Base-by-base conservation (phyloP, 2,329 filamentous ascomycete genomes). In the Xylaria digitata region DNA sequence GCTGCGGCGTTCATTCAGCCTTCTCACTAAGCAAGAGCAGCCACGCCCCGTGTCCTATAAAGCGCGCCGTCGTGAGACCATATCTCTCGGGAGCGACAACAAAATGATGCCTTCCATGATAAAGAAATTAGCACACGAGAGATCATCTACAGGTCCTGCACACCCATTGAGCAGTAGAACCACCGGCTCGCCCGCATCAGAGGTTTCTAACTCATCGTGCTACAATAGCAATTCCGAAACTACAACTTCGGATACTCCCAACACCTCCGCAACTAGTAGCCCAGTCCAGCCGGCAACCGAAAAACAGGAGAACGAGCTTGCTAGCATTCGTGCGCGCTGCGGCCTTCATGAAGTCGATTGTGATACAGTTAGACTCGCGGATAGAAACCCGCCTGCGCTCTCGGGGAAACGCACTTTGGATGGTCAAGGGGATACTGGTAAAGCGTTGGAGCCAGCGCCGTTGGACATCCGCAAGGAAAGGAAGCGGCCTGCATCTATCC, bases 21-120 rank as follows among this genome's bases (percentile, higher is more conserved):
- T 78, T 13, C 76, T 81, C 63, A 68, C 62, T 2, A 72, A 71
- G 21, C 61, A 30, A 37, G 57, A 57, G 45, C 53, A 43, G 34
- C 32, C 6, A 30, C 64, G 9, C 4, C 32, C 40, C 23, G 21
- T 2, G 32, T 53, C n/a, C 56, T 69, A 23, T 68, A 75, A 67
- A 50, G 72, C 70, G 1, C 70, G 75, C 0, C 82, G 83, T 65
- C 82, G 84, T 60, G 85, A 88, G 71, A 86, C 87, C 32, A 77
- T 86, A 0, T 80, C 87, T 6, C 80, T 82, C 4, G 84, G 84
- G 0, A 87, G 87, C 65, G 85, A 85, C 9, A 87, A 87, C 55
- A 84, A 84, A 1, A 85, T 82, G 2, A 84, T 42, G 71, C 76
- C 1, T 79, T 81, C 53, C 13, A 42, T 9, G 9, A 26, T 53